These are phyloP conservation scores for Basidiobolus heterosporus DNA, from an alignment of 371 early-diverging fungal species.

Conservation along the genomic window DNA sequence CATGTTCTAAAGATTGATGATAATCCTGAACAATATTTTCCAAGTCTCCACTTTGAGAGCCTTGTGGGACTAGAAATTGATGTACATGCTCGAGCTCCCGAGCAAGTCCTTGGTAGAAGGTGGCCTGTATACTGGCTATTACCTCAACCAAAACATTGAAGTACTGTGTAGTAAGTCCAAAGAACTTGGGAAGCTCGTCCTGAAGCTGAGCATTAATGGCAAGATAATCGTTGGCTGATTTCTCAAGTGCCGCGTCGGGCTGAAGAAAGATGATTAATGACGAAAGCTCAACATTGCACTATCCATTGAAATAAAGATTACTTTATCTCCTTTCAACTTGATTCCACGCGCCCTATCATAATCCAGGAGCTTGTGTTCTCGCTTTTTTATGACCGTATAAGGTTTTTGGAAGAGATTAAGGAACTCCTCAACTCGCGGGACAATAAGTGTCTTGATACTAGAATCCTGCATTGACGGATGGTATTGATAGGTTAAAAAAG, in stretches of 20 bases:
- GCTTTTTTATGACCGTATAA: slow-evolving; percentile 50
- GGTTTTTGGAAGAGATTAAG: slow-evolving; percentile 47
- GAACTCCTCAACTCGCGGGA: slow-evolving; percentile 37
- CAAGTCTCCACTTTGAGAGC: not conserved
- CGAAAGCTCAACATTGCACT: not conserved
- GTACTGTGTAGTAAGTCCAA: slow-evolving; percentile 34
- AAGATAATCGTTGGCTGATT: slow-evolving; percentile 49
- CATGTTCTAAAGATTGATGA: not conserved
- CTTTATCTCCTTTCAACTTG: slow-evolving; percentile 34
- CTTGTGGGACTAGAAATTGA: not conserved
- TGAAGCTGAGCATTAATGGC: slow-evolving; percentile 60
- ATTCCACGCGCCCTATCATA: slow-evolving; percentile 44
- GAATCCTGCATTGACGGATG: slow-evolving; percentile 1
- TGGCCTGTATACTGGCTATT: slow-evolving; percentile 38
- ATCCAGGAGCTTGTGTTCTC: slow-evolving; percentile 57
- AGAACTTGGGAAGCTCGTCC: slow-evolving; percentile 57
- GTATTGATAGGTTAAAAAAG: too few species aligned
- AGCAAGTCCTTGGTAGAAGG: slow-evolving; percentile 9
- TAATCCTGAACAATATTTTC: not conserved
- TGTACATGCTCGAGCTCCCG: slow-evolving; percentile 2
- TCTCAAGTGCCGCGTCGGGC: slow-evolving; percentile 43
- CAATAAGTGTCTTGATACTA: slow-evolving; percentile 16
- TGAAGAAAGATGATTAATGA: slow-evolving; percentile 1
- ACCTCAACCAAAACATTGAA: slow-evolving; percentile 39
- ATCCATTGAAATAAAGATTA: slow-evolving; percentile 8